These are phyloP conservation scores for Porcisia deanei DNA, from an alignment of 208 protist species.

Conservation along the genomic window DNA sequence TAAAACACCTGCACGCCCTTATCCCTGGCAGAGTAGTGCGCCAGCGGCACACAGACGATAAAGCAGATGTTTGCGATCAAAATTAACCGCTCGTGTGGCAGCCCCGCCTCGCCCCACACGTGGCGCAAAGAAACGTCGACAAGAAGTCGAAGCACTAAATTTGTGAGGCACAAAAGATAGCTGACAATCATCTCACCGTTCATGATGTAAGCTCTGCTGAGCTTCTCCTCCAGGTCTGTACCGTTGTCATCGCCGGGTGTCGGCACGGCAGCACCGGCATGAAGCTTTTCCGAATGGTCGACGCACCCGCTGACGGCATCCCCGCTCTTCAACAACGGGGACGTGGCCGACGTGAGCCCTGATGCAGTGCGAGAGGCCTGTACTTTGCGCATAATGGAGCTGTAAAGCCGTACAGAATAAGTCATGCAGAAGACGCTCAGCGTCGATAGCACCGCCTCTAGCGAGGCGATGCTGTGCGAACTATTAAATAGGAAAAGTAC, in stretches of 20 bases:
- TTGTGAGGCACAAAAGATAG: slow-evolving; percentile 50
- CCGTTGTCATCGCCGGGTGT: neutral
- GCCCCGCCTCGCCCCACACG: slow-evolving; percentile 30
- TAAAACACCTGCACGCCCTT: slow-evolving; percentile 61
- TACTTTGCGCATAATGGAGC: slow-evolving; percentile 9
- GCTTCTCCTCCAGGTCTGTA: slow-evolving; percentile 13
- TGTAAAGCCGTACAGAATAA: slow-evolving; percentile 46
- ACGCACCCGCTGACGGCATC: neutral
- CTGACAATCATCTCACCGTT: slow-evolving; percentile 67
- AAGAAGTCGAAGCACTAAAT: slow-evolving; percentile 55
- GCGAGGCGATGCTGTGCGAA: slow-evolving; percentile 11
- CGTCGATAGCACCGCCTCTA: slow-evolving; percentile 32
- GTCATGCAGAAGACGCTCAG: slow-evolving; percentile 50
- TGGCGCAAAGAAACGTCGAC: slow-evolving; percentile 49
- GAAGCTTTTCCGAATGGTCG: neutral
- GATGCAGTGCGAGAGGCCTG: neutral
- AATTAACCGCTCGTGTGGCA: slow-evolving; percentile 35
- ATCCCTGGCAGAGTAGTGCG: slow-evolving; percentile 61
- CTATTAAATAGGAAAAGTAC: slow-evolving; percentile 51
- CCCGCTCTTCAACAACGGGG: neutral
- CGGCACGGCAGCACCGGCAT: neutral
- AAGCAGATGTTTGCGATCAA: slow-evolving; percentile 43
- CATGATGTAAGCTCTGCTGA: slow-evolving; percentile 36
- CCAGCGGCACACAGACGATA: slow-evolving; percentile 53
- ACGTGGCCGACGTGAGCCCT: neutral